A percentile compares a stretch with the other conserved stretches of the same genome.
Conservation (phyloP, 179 eudicot species). For the Beta corolliflora region DNA sequence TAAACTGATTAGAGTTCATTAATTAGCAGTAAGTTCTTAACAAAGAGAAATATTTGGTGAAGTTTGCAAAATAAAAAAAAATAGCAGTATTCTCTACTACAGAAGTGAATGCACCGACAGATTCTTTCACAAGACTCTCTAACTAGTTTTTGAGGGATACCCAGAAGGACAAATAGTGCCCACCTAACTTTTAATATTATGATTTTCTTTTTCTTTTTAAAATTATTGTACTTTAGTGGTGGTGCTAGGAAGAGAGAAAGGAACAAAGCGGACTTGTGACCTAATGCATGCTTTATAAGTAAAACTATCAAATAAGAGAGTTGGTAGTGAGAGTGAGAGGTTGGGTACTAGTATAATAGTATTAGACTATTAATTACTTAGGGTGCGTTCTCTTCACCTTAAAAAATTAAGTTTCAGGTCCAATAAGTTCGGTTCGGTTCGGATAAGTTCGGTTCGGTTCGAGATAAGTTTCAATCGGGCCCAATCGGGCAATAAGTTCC, state of each 20-base stretch:
- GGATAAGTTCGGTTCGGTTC: no score
- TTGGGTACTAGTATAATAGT: neutral
- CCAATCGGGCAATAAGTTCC: no score
- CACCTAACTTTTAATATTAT: slow-evolving; percentile 10
- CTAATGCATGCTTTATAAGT: neutral
- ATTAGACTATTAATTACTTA: neutral
- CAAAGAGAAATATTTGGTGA: no score
- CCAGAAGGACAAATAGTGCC: slow-evolving; percentile 11
- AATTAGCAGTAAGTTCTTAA: neutral
- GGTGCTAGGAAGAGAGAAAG: neutral
- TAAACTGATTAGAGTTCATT: slow-evolving; percentile 22
- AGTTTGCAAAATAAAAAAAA: no score
- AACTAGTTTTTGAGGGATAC: neutral
- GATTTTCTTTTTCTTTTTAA: neutral
- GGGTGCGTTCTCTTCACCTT: no score
- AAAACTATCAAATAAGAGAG: neutral
- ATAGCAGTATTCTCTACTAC: neutral
- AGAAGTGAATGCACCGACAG: slow-evolving; percentile 28
- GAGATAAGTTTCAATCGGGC: no score
- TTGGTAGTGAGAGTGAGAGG: neutral
- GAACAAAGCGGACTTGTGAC: neutral
- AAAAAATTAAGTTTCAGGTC: no score
- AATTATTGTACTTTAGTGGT: neutral
- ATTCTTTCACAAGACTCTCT: neutral
- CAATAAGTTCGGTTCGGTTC: no score